Evolutionary conservation across 345 rosid species (phyloP), one percentile per base, ranked within the genome.

Genomic region (Combretum micranthum): DNA sequence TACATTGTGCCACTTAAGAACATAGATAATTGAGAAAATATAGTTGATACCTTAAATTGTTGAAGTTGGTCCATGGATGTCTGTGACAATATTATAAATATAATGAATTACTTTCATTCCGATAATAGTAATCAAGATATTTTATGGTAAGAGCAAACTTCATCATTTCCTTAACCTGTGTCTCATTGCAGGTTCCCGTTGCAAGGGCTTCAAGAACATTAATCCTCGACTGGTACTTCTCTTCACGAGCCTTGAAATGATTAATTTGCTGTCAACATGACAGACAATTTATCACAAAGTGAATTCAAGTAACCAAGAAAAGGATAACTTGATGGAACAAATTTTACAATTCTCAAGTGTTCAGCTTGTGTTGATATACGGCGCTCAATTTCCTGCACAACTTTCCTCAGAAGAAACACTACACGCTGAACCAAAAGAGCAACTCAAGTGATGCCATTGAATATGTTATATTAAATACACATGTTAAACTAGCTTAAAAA

Each of bases 301-400:
- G 59, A 25, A 46, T 22, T 23, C 15, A 15, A 47, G 20, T 55
- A 55, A 50, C 22, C 7, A 2, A 50, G 14, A 49, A 43, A 46
- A 17, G 2, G 52, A 50, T 47, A 14, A 20, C 20, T 16, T 22
- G 50, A 22, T 42, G 42, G 52, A 61, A 45, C 45, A 55, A 14
- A 51, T 39, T 50, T 72, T 77, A 93, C 99, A 32, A 90, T 93
- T 87, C 90, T 75, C 60, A 93, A 67, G 66, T 87, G 97, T 25
- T 90, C 97, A 45, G 97, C 90, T 77, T 93, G 99, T 63, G 99
- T 93, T 62, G 99, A 85, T 75, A 93, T 84, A 2, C 99, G 92
- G 18, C 96, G 75, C 72, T 85, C 99, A 55, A 93, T 90, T 85
- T 93, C 97, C 70, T 79, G 99, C 63, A 85, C 95, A 5, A 87